Percentiles rank a stretch among this genome's conserved stretches.
These are phyloP conservation scores for Sordariomycetes sp. DNA, from an alignment of 2,329 filamentous ascomycete genomes.

Conservation along the genomic window DNA sequence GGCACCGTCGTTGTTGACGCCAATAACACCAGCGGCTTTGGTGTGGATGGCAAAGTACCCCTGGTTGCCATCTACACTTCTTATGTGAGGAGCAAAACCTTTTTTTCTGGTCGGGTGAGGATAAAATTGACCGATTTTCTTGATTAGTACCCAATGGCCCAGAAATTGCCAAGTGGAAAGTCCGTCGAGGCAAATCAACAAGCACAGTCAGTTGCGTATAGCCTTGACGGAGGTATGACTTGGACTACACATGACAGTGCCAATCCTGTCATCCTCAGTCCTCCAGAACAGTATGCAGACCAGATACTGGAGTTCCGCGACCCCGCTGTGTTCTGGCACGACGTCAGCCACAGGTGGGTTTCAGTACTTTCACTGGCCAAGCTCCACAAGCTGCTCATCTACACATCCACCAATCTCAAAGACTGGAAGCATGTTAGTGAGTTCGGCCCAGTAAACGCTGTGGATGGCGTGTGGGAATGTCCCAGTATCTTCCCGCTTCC, in stretches of 20 bases:
- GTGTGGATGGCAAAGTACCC: not conserved
- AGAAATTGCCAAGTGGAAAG: slow-evolving; percentile 3
- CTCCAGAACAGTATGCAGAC: too few species aligned
- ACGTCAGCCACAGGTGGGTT: slow-evolving; percentile 2
- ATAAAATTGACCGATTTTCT: not conserved
- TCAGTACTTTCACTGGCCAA: slow-evolving; percentile 1
- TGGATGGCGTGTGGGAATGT: slow-evolving; percentile 5
- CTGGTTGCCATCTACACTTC: slow-evolving; percentile 5
- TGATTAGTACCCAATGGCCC: slow-evolving; percentile 1
- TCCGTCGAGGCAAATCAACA: too few species aligned
- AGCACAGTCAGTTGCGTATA: slow-evolving; percentile 4
- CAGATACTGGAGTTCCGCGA: slow-evolving; percentile 4
- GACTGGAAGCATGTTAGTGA: slow-evolving; percentile 3
- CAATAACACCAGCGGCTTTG: slow-evolving; percentile 4
- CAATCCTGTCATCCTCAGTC: slow-evolving; percentile 2
- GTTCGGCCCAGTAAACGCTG: slow-evolving; percentile 1
- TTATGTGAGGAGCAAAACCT: too few species aligned
- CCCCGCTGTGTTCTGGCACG: slow-evolving; percentile 4
- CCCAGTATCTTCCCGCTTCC: slow-evolving; percentile 5
- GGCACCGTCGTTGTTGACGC: slow-evolving; percentile 3
- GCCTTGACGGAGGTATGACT: slow-evolving; percentile 2
- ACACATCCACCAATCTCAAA: slow-evolving; percentile 3
- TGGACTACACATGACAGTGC: slow-evolving; percentile 5
- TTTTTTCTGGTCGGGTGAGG: too few species aligned
- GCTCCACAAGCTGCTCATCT: slow-evolving; percentile 4